phyloP scores from a whole-genome alignment of 768 basidiomycete species.

The Mycena rebaudengoi region DNA sequence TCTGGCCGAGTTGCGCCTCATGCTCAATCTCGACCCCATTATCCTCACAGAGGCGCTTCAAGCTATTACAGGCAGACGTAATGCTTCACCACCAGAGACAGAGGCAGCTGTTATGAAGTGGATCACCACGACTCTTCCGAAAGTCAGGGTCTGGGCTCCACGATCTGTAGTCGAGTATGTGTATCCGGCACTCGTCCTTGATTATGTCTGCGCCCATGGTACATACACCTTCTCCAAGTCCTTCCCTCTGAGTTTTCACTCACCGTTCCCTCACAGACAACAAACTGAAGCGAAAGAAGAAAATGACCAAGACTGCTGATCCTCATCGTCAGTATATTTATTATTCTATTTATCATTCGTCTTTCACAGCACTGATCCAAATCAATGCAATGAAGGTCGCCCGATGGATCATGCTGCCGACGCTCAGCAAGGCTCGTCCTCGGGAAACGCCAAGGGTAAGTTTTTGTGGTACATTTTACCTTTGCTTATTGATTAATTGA shows the following conservation, averaged over 20 bases:
- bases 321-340: too few relatives aligned
- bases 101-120: not conserved
- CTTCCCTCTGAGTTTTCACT: not conserved
- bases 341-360: too few relatives aligned
- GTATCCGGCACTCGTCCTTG: not conserved
- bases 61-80: not conserved
- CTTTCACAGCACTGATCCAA: too few relatives aligned
- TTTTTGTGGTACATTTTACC: too few relatives aligned
- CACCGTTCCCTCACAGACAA: not conserved
- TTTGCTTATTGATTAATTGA: not conserved
- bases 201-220: not conserved
- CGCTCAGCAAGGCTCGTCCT: too few relatives aligned
- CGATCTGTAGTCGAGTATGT: conserved; percentile 10
- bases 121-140: not conserved
- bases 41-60: not conserved
- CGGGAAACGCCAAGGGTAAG: too few relatives aligned
- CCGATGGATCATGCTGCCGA: too few relatives aligned
- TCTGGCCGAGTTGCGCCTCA: conserved; percentile 6
- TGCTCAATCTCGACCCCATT: not conserved
- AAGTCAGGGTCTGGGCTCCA: conserved; percentile 4
- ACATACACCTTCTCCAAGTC: not conserved
- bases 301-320: too few relatives aligned
- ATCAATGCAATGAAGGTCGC: too few relatives aligned
- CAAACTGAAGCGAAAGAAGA: not conserved
- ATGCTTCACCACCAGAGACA: not conserved